Evolutionary conservation across 2,329 filamentous ascomycete genomes (phyloP).

Genomic region (Penicillium sp.): DNA sequence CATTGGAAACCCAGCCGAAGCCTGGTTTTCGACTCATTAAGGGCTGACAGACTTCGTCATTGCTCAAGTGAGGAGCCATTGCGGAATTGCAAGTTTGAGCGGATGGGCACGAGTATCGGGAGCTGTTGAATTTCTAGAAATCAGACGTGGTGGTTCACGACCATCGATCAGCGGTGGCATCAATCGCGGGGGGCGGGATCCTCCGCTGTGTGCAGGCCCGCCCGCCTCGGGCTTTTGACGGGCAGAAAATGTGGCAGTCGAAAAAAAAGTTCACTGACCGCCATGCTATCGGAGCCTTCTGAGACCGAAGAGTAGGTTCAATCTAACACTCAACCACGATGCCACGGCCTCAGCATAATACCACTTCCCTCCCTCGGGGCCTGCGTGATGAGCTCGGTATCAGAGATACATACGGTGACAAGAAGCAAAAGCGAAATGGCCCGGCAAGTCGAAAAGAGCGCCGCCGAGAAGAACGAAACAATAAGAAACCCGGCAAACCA

Average conservation of each 20-base stretch:
- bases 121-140: slow-evolving; percentile 4
- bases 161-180: slow-evolving; percentile 4
- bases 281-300: slow-evolving; percentile 3
- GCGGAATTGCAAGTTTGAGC: neutral
- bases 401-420: slow-evolving; percentile 31
- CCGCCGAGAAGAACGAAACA: slow-evolving; percentile 58
- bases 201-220: slow-evolving; percentile 18
- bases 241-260: slow-evolving; percentile 13
- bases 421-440: slow-evolving; percentile 26
- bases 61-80: slow-evolving; percentile 34
- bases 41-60: slow-evolving; percentile 36
- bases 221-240: slow-evolving; percentile 15
- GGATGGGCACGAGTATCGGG: slow-evolving; percentile 3
- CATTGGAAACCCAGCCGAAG: slow-evolving; percentile 6
- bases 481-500: slow-evolving; percentile 50
- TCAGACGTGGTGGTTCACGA: slow-evolving; percentile 6
- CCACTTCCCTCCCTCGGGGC: slow-evolving; percentile 37
- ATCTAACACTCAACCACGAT: slow-evolving; percentile 19
- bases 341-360: slow-evolving; percentile 35
- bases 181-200: slow-evolving; percentile 14
- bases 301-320: neutral
- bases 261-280: slow-evolving; percentile 22
- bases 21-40: neutral
- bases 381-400: slow-evolving; percentile 38
- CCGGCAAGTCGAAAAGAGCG: slow-evolving; percentile 54